Evolutionary conservation across 1,139 yeast species (phyloP), one percentile per base, ranked within the genome.

Genomic region (Saccharomycopsis crataegensis): DNA sequence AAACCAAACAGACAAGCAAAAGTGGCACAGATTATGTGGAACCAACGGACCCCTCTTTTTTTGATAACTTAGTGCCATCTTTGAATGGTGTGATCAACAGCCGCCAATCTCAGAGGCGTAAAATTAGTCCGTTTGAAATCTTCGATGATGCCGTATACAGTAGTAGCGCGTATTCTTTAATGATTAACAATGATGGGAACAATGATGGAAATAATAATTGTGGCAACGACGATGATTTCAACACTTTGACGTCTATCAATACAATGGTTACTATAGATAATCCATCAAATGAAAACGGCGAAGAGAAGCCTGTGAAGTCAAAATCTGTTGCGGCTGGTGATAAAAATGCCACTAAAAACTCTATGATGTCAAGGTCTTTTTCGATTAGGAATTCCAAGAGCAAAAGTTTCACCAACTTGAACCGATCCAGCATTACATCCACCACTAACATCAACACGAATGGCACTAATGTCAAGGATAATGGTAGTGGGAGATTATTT

Each of bases 101-200:
- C 28, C 28, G 28, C 4, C 28, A 22, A 22, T 22, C 28, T 22
- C 76, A 70, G 56, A 64, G 74, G 46, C 66, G 74, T 48, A 75
- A 77, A 59, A 74, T 79, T 0, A 83, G 83, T 65, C 81, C 90
- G 0, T 86, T 75, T 67, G 95, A 86, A 62, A 78, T 86, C 5
- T 79, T 86, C 60, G 95, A 86, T 65, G 93, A 85, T 61, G 83
- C 88, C 1, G 80, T 85, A 33, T 86, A 86, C 64, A 77, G 85
- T 1, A 78, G 79, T 55, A 69, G 78, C 3, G 63, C 74, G 28
- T 57, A 58, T 11, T 52, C 59, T 9, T 37, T 48, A n/a, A 43
- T 46, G 43, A 28, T 42, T 31, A 42, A 41, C 17, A 41, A 62
- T 49, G 65, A 61, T 59, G 33, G 49, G 42, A 41, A 56, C 28